A percentile compares a stretch with the other conserved stretches of the same genome.
Conservation (phyloP, 176 grass and related monocot species). For the Neostapfia colusana region DNA sequence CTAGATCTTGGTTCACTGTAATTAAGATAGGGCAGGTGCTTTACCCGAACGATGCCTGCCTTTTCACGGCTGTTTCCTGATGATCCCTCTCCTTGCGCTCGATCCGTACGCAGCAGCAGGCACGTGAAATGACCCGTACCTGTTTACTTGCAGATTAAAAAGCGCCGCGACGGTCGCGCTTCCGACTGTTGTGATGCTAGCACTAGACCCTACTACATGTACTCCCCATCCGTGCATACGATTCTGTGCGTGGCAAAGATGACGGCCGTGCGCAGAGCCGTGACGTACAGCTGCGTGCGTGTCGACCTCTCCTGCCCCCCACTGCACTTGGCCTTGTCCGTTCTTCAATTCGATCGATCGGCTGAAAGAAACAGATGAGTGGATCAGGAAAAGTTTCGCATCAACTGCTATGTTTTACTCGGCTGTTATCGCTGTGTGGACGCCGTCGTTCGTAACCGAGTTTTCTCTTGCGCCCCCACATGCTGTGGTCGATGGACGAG, state of each 20-base stretch:
- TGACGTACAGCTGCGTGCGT: constrained; percentile 30
- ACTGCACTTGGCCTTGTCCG: constrained; percentile 36
- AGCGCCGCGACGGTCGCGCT: background rate
- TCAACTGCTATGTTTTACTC: constrained; percentile 35
- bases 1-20: background rate
- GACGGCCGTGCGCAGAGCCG: constrained; percentile 12
- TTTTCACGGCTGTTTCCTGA: background rate
- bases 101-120: constrained; percentile 17
- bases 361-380: constrained; percentile 31
- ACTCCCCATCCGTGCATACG: background rate
- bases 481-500: constrained; percentile 1
- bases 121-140: constrained; percentile 45
- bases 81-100: constrained; percentile 1
- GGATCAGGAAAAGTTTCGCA: constrained; percentile 38
- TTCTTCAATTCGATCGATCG: background rate
- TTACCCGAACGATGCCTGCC: background rate
- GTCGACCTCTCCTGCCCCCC: constrained; percentile 21
- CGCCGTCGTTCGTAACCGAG: background rate
- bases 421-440: constrained; percentile 26
- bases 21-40: background rate
- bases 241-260: background rate
- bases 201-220: background rate
- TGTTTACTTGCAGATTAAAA: constrained; percentile 27
- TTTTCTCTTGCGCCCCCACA: constrained; percentile 14
- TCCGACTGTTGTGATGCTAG: constrained; percentile 31